Percentiles rank a stretch among this genome's conserved stretches.
These are phyloP conservation scores for Debaryomyces psychrophilus DNA, from an alignment of 1,139 yeast species.

Conservation along the genomic window DNA sequence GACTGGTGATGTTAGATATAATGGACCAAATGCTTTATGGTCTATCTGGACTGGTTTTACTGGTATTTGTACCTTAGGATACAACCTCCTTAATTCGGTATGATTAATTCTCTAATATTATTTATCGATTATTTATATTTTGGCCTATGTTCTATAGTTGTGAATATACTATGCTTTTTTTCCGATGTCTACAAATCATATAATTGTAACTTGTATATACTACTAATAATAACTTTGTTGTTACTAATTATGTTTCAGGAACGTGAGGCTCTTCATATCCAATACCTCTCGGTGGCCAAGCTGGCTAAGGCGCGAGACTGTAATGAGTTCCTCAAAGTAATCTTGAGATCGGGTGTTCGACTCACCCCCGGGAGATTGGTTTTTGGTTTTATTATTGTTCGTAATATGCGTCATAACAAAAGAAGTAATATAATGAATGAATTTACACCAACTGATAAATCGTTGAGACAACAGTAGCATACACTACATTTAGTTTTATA, in stretches of 20 bases:
- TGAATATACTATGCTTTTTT: not conserved
- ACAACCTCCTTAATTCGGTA: constrained; percentile 9
- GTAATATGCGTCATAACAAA: too few relatives aligned
- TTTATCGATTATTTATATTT: not conserved
- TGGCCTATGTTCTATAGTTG: not conserved
- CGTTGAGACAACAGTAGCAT: too few relatives aligned
- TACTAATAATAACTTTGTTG: not conserved
- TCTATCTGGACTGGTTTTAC: constrained; percentile 37
- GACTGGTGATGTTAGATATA: constrained; percentile 35
- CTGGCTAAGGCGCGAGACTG: constrained; percentile 85
- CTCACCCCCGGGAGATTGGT: constrained; percentile 76
- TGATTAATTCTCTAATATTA: not conserved
- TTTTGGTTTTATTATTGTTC: constrained; percentile 29
- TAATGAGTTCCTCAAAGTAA: constrained; percentile 55
- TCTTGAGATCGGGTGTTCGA: constrained; percentile 87
- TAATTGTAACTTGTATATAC: too few relatives aligned
- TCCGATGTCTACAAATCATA: too few relatives aligned
- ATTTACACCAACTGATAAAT: too few relatives aligned
- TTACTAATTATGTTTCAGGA: not conserved
- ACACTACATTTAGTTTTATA: too few relatives aligned
- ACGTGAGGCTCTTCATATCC: not conserved
- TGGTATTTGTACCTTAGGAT: constrained; percentile 31
- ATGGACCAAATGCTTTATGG: constrained; percentile 41
- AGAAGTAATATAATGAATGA: too few relatives aligned
- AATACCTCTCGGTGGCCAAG: constrained; percentile 70